Evolutionary conservation across 768 basidiomycete species (phyloP), one percentile per base, ranked within the genome.

Genomic region (Strobilomyces dryophilus): DNA sequence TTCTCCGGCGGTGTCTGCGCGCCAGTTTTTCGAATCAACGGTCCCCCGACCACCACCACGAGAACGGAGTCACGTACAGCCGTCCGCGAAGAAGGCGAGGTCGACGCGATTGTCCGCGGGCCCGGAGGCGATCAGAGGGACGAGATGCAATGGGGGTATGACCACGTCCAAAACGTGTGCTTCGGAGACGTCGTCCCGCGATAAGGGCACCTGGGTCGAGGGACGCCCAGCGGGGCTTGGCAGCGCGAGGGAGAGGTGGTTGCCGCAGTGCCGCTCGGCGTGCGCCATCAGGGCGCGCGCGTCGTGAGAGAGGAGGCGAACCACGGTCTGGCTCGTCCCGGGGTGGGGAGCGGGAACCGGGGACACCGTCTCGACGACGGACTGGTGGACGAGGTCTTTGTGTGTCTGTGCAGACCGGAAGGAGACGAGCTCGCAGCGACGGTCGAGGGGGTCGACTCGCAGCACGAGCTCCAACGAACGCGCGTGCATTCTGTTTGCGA

Each of bases 11-110:
- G 79, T 66, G 63, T 90, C 88, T 90, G 50, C 8, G 20, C 29
- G 29, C 29, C n/a, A n/a, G 29, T 29, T 9, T 9, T 24, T 24
- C 4, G 24, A 24, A 6, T 29, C 9, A 3, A 6, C 29, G 8
- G 29, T 29, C 29, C 29, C 29, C 5, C 24, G 2, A 24, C 24
- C 24, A 24, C 24, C 29, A 29, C 29, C 9, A 9, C 6, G 27
- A 26, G 11, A 35, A 43, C 1, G 17, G 6, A 31, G 26, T 29
- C 26, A 74, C 86, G 54, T 66, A 89, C 88, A 90, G 32, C 89
- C 88, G 56, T 90, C 87, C 0, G 81, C 77, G 66, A 90, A 89
- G 70, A 90, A 90, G 11, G 87, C 80, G 9, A 91, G 70, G 69
- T 89, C 82, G 24, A 89, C 79, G 17, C 89, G 79, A 63, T 90